Evolutionary conservation across 495 filamentous ascomycete genomes (phyloP), one percentile per base, ranked within the genome.

Genomic region (Aspergillus taichungensis): DNA sequence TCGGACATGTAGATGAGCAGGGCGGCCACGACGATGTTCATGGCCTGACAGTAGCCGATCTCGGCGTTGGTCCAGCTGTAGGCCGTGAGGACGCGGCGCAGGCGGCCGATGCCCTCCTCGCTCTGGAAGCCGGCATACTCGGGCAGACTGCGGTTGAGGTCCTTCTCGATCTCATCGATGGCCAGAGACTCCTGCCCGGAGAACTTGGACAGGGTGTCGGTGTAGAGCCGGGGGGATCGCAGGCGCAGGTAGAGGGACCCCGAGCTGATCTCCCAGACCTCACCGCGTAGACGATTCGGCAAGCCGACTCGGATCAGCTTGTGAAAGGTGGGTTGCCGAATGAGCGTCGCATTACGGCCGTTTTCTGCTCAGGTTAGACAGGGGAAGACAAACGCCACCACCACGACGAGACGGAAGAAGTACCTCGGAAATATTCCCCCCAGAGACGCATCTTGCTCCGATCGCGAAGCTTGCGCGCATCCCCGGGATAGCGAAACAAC

Each of bases 111-210:
- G 7, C 92, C 92, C 55, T 95, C 89, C 54, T 95, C 88, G 55
- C 85, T 94, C 64, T 98, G 92, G 56, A 95, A 98, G 2, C 92
- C 92, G 8, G 92, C 85, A 59, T 98, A 98, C 61, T 98, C 92
- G 0, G 92, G 92, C 45, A 98, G 68, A 70, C 88, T 95, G 48
- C 92, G 78, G 60, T 98, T 98, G 37, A 98, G 67, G 55, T 98
- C 92, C 57, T 98, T 98, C 56, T 98, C 92, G 47, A 98, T 98
- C 67, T 98, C 92, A 56, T 98, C 92, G 47, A 97, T 96, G 3
- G 92, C 92, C 45, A 96, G 72, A 2, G 91, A 96, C 46, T 88
- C 84, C 51, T 79, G 75, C 8, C 92, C 92, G 5, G 79, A 73
- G 47, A 82, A 88, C 55, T 94, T 88, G 13, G 78, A 66, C 13